A percentile compares a stretch with the other conserved stretches of the same genome.
Conservation (phyloP, 2,329 filamentous ascomycete genomes). For the Beauveria sp. region DNA sequence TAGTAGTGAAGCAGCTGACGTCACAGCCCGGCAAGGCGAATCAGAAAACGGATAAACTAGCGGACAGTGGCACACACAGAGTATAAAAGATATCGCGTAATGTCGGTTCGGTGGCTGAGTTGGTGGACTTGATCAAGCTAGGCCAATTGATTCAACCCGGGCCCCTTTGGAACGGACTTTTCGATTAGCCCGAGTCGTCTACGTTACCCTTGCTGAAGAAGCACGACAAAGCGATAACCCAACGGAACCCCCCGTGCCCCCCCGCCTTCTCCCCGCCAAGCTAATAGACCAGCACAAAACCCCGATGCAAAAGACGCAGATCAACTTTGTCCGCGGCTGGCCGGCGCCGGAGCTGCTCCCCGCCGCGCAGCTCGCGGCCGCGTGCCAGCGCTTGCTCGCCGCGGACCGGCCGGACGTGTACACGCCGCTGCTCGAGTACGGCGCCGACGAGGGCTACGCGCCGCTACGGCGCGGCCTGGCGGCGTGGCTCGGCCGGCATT, state of each 20-base stretch:
- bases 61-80: too few species aligned
- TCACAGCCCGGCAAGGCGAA: too few species aligned
- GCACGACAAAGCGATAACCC: neutral
- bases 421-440: constrained; percentile 66
- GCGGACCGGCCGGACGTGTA: constrained; percentile 48
- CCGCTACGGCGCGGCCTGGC: constrained; percentile 64
- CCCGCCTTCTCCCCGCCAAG: neutral
- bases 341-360: constrained; percentile 59
- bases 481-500: constrained; percentile 60
- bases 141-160: too few species aligned
- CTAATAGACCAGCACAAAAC: neutral
- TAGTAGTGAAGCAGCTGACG: too few species aligned
- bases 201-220: neutral
- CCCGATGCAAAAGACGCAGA: constrained; percentile 21
- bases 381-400: constrained; percentile 50
- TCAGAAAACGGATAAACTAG: too few species aligned
- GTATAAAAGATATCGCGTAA: too few species aligned
- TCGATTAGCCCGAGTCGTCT: too few species aligned
- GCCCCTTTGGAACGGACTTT: too few species aligned
- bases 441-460: constrained; percentile 65
- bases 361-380: constrained; percentile 49
- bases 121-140: too few species aligned
- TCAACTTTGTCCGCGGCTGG: constrained; percentile 64
- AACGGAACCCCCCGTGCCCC: neutral
- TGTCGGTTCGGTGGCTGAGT: too few species aligned